These are phyloP conservation scores for Podila minutissima DNA, from an alignment of 192 early-diverging fungal species.

Conservation along the genomic window DNA sequence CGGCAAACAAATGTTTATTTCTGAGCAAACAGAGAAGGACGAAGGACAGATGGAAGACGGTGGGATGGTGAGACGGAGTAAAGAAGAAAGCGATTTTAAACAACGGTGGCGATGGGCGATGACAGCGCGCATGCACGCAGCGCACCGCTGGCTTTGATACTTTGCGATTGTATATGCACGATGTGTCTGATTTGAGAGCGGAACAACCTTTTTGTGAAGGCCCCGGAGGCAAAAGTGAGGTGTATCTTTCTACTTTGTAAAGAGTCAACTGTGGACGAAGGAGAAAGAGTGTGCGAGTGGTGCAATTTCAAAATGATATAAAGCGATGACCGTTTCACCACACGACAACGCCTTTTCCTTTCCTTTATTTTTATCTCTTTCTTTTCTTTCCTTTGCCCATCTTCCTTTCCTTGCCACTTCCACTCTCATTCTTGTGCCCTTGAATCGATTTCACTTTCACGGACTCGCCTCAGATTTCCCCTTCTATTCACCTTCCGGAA, in stretches of 20 bases:
- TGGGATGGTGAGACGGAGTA: background rate
- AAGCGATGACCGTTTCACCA: background rate
- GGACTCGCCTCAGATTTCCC: background rate
- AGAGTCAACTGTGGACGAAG: no score
- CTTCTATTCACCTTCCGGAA: background rate
- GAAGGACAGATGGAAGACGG: background rate
- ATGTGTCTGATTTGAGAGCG: constrained; percentile 1
- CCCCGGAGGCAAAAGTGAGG: background rate
- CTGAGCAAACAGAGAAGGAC: background rate
- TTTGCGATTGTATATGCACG: background rate
- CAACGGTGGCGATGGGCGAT: background rate
- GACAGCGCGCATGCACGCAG: background rate
- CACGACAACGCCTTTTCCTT: background rate
- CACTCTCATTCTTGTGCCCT: background rate
- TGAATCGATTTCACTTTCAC: background rate
- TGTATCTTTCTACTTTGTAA: background rate
- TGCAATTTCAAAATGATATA: no score
- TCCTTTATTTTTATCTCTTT: background rate
- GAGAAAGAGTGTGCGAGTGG: background rate
- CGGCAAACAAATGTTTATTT: background rate
- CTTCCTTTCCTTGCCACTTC: background rate
- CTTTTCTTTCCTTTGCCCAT: constrained; percentile 8
- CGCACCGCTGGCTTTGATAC: background rate
- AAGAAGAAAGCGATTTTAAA: background rate
- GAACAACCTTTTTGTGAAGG: constrained; percentile 2